These are phyloP conservation scores for Neohortaea acidophila DNA, from an alignment of 495 filamentous ascomycete species.

Conservation along the genomic window DNA sequence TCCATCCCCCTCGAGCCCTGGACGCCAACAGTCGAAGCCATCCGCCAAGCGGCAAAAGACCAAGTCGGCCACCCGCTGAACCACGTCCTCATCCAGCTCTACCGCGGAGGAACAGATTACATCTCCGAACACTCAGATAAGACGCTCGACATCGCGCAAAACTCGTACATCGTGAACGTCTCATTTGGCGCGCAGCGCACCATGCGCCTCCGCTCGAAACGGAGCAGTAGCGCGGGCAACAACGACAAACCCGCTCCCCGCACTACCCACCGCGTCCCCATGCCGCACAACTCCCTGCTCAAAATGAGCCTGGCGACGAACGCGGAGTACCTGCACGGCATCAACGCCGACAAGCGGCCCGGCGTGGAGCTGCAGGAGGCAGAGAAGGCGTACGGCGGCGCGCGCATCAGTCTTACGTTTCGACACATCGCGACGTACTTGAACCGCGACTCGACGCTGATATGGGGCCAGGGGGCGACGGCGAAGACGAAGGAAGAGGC, in stretches of 20 bases:
- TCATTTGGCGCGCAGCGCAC: slow-evolving; percentile 81
- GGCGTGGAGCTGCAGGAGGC: slow-evolving; percentile 45
- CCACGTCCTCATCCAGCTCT: slow-evolving; percentile 85
- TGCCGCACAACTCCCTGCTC: slow-evolving; percentile 84
- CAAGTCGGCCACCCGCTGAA: slow-evolving; percentile 70
- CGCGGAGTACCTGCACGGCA: slow-evolving; percentile 73
- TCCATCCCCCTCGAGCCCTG: slow-evolving; percentile 65
- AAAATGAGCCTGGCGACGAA: slow-evolving; percentile 72
- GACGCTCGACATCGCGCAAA: slow-evolving; percentile 74
- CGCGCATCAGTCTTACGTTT: slow-evolving; percentile 87
- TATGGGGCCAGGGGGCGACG: slow-evolving; percentile 87
- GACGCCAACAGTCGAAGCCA: slow-evolving; percentile 50
- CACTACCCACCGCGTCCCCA: slow-evolving; percentile 45
- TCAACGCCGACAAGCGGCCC: slow-evolving; percentile 69
- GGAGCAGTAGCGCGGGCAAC: slow-evolving; percentile 27
- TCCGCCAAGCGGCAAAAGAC: slow-evolving; percentile 51
- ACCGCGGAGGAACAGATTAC: slow-evolving; percentile 77
- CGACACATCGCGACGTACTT: slow-evolving; percentile 78
- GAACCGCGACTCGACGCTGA: slow-evolving; percentile 40
- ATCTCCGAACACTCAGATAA: slow-evolving; percentile 98
- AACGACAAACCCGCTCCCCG: slow-evolving; percentile 24
- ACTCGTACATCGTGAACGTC: slow-evolving; percentile 76
- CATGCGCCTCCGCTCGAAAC: slow-evolving; percentile 82
- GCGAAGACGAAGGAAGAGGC: slow-evolving; percentile 46
- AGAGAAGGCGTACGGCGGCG: slow-evolving; percentile 57